Conservation (phyloP, 495 filamentous ascomycete species). For the Rostrohypoxylon terebratum region DNA sequence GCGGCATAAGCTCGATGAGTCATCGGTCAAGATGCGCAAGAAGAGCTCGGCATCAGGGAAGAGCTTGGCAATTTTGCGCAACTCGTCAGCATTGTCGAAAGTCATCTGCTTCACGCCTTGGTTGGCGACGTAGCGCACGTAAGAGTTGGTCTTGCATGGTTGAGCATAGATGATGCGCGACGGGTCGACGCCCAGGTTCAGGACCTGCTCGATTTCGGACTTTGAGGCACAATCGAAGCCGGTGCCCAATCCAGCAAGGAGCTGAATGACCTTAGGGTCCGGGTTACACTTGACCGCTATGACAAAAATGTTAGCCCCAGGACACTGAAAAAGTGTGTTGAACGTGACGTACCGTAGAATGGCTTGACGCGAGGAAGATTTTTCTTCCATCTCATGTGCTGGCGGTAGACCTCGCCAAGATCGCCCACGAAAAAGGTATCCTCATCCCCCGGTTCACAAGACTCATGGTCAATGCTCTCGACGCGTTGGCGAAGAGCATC, state of each 20-base stretch:
- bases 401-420: slow-evolving; percentile 97
- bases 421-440: slow-evolving; percentile 98
- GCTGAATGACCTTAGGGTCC: slow-evolving; percentile 86
- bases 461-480: slow-evolving; percentile 82
- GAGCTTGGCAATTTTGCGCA: slow-evolving; percentile 94
- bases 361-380: slow-evolving; percentile 93
- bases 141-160: slow-evolving; percentile 99
- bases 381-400: slow-evolving; percentile 97
- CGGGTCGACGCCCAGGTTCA: slow-evolving; percentile 85
- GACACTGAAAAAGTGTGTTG: not conserved
- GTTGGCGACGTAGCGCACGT: slow-evolving; percentile 86
- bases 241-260: slow-evolving; percentile 87
- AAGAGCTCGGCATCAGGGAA: slow-evolving; percentile 91
- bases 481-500: slow-evolving; percentile 85
- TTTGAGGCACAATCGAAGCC: slow-evolving; percentile 99
- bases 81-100: slow-evolving; percentile 97
- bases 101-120: slow-evolving; percentile 97
- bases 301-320: slow-evolving; percentile 46
- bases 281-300: slow-evolving; percentile 98
- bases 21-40: slow-evolving; percentile 94
- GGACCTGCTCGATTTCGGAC: slow-evolving; percentile 91
- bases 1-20: slow-evolving; percentile 91
- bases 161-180: slow-evolving; percentile 98
- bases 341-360: slow-evolving; percentile 81
- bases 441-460: slow-evolving; percentile 89